phyloP scores from a whole-genome alignment of 140 eudicot species.

The Oenanthe javanica region DNA sequence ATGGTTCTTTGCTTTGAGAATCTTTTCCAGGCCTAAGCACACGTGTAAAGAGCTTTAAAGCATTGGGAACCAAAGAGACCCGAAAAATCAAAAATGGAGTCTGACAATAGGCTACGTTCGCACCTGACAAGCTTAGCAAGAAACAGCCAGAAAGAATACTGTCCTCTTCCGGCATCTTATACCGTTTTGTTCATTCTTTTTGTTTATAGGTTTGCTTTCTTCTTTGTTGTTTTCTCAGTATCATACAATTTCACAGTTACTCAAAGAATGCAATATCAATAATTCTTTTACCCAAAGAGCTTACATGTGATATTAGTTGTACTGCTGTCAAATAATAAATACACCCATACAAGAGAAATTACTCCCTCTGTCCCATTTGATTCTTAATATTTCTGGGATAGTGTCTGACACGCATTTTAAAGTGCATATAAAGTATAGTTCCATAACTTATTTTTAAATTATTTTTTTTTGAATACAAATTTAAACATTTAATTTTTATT shows the following conservation, averaged over 20 bases:
- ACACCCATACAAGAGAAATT: neutral
- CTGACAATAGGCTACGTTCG: neutral
- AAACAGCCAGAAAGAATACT: constrained; percentile 11
- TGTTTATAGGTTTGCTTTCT: constrained; percentile 25
- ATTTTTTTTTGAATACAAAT: too few species aligned
- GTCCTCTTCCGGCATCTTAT: constrained; percentile 4
- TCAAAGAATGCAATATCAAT: neutral
- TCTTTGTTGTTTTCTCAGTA: constrained; percentile 2
- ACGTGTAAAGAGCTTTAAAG: neutral
- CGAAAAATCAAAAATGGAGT: neutral
- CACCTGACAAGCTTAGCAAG: constrained; percentile 12
- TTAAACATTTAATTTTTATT: too few species aligned
- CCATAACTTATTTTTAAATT: too few species aligned
- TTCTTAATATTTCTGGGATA: too few species aligned
- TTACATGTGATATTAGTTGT: neutral
- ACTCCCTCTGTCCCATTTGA: too few species aligned
- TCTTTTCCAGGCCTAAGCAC: constrained; percentile 12
- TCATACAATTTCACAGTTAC: neutral
- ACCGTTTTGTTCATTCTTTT: constrained; percentile 25
- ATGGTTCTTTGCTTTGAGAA: constrained; percentile 8
- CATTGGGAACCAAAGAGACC: neutral
- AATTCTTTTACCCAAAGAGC: neutral
- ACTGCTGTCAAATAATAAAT: neutral
- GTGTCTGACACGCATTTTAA: too few species aligned
- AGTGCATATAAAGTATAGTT: too few species aligned